Evolutionary conservation across 208 protist species (phyloP).

Genomic region (Crithidia expoeki): DNA sequence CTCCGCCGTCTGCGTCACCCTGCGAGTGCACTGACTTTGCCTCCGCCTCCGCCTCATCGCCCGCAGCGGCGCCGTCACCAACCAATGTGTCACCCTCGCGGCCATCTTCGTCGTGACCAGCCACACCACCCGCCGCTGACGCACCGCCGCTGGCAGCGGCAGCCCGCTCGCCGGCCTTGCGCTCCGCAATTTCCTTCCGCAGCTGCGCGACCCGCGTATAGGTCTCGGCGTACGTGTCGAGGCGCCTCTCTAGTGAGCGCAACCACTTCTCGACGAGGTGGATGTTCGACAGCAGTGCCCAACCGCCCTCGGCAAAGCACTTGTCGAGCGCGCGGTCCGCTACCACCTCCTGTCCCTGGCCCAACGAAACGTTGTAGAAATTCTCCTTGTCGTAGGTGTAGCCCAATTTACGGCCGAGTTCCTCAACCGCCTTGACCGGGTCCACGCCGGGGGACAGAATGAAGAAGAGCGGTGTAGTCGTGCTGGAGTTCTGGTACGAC

Average conservation of each 20-base stretch:
- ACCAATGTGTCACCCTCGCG: constrained; percentile 14
- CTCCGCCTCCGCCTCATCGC: constrained; percentile 23
- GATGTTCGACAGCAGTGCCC: constrained; percentile 99
- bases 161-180: constrained; percentile 65
- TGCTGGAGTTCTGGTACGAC: constrained; percentile 95
- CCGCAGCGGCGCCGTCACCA: constrained; percentile 11
- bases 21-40: constrained; percentile 26
- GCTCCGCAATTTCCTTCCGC: constrained; percentile 84
- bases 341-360: constrained; percentile 98
- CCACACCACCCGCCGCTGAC: constrained; percentile 28
- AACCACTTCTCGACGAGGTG: constrained; percentile 98
- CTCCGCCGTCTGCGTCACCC: constrained; percentile 19
- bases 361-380: constrained; percentile 97
- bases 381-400: constrained; percentile 95
- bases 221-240: constrained; percentile 93
- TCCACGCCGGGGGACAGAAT: constrained; percentile 99
- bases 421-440: constrained; percentile 95
- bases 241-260: constrained; percentile 95
- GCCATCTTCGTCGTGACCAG: constrained; percentile 12
- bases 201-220: constrained; percentile 92
- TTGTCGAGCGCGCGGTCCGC: constrained; percentile 95
- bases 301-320: constrained; percentile 93
- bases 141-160: constrained; percentile 9
- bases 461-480: constrained; percentile 98
- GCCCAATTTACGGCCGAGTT: constrained; percentile 94